These are phyloP conservation scores for Hondaea fermentalgiana DNA, from an alignment of 108 stramenopile genomes.

Conservation along the genomic window DNA sequence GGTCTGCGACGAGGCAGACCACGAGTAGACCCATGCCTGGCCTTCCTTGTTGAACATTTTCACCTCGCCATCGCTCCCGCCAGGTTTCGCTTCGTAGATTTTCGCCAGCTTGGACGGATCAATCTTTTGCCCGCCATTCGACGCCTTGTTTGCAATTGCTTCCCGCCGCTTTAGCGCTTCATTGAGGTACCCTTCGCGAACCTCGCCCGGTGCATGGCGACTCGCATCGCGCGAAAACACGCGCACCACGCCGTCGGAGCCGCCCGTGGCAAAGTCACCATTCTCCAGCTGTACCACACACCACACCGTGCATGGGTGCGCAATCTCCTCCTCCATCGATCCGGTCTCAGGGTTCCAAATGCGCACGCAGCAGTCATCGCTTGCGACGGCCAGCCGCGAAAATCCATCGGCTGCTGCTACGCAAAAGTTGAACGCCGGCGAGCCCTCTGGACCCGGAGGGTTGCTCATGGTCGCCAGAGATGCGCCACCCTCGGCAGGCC, in stretches of 20 bases:
- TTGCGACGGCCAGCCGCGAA: neutral
- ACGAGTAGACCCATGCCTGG: conserved; percentile 4
- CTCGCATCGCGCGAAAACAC: neutral
- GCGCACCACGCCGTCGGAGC: neutral
- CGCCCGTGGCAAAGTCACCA: neutral
- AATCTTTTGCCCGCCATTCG: conserved; percentile 4
- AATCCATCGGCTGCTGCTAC: neutral
- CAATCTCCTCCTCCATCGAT: neutral
- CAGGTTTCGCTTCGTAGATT: neutral
- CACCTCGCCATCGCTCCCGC: neutral
- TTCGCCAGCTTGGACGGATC: neutral
- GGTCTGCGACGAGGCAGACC: neutral
- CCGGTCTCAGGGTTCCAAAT: neutral
- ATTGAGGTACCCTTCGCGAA: neutral
- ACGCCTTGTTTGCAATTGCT: conserved; percentile 9
- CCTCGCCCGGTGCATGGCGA: neutral
- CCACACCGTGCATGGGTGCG: conserved; percentile 16
- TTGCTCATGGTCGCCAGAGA: neutral
- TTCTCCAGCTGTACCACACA: neutral
- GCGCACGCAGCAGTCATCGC: conserved; percentile 14
- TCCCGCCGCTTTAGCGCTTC: neutral
- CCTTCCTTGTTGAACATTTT: conserved; percentile 3
- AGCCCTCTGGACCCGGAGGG: neutral
- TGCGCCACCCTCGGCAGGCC: neutral
- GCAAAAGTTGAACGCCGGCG: conserved; percentile 4